These are phyloP conservation scores for Ogataea parapolymorpha DNA, from an alignment of 805 yeast genomes.

Conservation along the genomic window DNA sequence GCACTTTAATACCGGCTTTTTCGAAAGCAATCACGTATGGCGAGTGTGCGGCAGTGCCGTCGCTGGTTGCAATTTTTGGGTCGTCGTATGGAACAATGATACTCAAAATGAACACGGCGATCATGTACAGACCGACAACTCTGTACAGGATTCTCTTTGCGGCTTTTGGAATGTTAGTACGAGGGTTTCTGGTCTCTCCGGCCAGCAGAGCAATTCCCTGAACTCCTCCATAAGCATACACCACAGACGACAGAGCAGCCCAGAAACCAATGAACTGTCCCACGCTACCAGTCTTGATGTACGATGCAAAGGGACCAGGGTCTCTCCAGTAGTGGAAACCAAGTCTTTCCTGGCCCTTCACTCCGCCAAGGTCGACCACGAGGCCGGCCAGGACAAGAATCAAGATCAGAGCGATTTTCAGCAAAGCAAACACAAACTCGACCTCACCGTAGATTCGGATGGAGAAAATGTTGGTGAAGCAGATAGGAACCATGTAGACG, in stretches of 20 bases:
- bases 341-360: constrained; percentile 40
- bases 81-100: constrained; percentile 42
- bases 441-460: constrained; percentile 45
- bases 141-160: constrained; percentile 22
- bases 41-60: constrained; percentile 61
- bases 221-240: constrained; percentile 54
- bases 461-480: constrained; percentile 44
- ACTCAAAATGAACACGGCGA: constrained; percentile 38
- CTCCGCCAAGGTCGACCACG: constrained; percentile 59
- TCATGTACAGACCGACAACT: constrained; percentile 22
- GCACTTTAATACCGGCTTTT: constrained; percentile 54
- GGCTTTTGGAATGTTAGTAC: constrained; percentile 25
- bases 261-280: constrained; percentile 43
- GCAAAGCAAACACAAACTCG: constrained; percentile 59
- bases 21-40: constrained; percentile 78
- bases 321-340: constrained; percentile 38
- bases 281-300: constrained; percentile 43
- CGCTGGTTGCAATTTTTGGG: constrained; percentile 37
- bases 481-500: constrained; percentile 44
- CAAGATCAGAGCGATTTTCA: constrained; percentile 58
- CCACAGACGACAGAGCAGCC: constrained; percentile 54
- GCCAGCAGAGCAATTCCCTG: constrained; percentile 33
- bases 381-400: constrained; percentile 53
- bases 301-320: constrained; percentile 43
- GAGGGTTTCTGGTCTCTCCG: constrained; percentile 23